A percentile compares a stretch with the other conserved stretches of the same genome.
Conservation (phyloP, 176 grass and related monocot species). For the Rhynchospora breviuscula region DNA sequence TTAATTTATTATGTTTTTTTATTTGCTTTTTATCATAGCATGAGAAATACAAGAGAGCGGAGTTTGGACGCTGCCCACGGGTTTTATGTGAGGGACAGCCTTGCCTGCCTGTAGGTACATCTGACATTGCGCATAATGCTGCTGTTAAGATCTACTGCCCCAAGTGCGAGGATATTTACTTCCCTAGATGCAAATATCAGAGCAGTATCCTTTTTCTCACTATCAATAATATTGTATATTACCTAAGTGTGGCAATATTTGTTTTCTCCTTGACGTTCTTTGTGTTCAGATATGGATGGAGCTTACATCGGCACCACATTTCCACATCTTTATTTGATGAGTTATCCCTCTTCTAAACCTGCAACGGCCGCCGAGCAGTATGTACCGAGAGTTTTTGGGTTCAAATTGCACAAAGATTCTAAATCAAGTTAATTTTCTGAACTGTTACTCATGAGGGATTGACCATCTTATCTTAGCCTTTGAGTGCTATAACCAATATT, state of each 20-base stretch:
- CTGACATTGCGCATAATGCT: slow-evolving; percentile 60
- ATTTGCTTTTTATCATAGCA: slow-evolving; percentile 37
- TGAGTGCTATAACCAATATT: not conserved
- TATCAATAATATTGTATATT: slow-evolving; percentile 26
- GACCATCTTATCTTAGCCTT: not conserved
- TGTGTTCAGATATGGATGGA: slow-evolving; percentile 38
- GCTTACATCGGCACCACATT: slow-evolving; percentile 40
- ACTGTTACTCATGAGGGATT: slow-evolving; percentile 8
- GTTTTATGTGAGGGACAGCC: slow-evolving; percentile 81
- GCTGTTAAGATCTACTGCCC: slow-evolving; percentile 88
- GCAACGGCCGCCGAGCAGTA: slow-evolving; percentile 28
- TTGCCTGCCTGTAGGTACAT: slow-evolving; percentile 71
- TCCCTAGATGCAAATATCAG: slow-evolving; percentile 85
- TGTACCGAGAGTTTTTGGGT: slow-evolving; percentile 43
- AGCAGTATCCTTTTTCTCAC: slow-evolving; percentile 75
- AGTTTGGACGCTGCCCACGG: slow-evolving; percentile 73
- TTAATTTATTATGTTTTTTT: no score
- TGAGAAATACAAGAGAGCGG: slow-evolving; percentile 81
- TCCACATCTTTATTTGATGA: slow-evolving; percentile 38
- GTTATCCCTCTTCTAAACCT: slow-evolving; percentile 30
- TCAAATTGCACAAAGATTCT: slow-evolving; percentile 37
- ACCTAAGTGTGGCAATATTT: slow-evolving; percentile 1
- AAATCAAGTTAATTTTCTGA: not conserved
- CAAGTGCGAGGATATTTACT: slow-evolving; percentile 92
- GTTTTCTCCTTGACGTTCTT: not conserved